Conservation (phyloP, 1,284 basidiomycete genomes). For the Ustilago curta region DNA sequence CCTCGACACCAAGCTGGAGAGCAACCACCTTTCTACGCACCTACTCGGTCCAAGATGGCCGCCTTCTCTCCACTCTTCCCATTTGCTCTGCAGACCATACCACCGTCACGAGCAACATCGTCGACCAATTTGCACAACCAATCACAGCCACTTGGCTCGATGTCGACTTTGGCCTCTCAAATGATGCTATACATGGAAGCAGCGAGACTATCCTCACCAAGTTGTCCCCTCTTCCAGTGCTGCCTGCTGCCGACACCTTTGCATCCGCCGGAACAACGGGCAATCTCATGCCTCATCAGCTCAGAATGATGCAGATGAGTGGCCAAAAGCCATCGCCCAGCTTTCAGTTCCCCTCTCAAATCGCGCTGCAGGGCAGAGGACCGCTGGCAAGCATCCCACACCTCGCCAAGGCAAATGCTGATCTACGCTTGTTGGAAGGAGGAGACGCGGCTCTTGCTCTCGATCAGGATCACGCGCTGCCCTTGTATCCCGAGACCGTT, state of each 20-base stretch:
- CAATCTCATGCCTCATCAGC: slow-evolving; percentile 51
- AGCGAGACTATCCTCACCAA: slow-evolving; percentile 28
- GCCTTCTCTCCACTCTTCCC: slow-evolving; percentile 33
- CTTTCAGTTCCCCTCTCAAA: slow-evolving; percentile 32
- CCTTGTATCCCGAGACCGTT: slow-evolving; percentile 26
- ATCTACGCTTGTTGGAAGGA: slow-evolving; percentile 33
- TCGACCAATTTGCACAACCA: slow-evolving; percentile 1
- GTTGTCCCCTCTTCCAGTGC: slow-evolving; percentile 23
- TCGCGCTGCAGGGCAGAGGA: slow-evolving; percentile 31
- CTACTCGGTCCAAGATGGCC: slow-evolving; percentile 49
- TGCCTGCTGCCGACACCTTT: slow-evolving; percentile 37
- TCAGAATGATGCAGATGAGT: slow-evolving; percentile 54
- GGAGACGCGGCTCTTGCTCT: slow-evolving; percentile 17
- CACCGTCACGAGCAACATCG: background rate
- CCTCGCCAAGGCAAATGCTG: slow-evolving; percentile 13
- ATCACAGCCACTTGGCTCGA: slow-evolving; percentile 26
- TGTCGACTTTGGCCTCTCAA: slow-evolving; percentile 10
- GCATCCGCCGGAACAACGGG: slow-evolving; percentile 15
- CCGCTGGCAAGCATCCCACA: slow-evolving; percentile 20
- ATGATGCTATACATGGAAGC: slow-evolving; percentile 15
- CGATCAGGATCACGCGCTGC: slow-evolving; percentile 17
- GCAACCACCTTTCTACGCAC: slow-evolving; percentile 24
- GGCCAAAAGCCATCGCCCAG: slow-evolving; percentile 37
- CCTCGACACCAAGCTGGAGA: slow-evolving; percentile 20
- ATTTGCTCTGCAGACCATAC: background rate